Evolutionary conservation across 2,329 filamentous ascomycete species (phyloP).

Genomic region (Penicillium olsonii): DNA sequence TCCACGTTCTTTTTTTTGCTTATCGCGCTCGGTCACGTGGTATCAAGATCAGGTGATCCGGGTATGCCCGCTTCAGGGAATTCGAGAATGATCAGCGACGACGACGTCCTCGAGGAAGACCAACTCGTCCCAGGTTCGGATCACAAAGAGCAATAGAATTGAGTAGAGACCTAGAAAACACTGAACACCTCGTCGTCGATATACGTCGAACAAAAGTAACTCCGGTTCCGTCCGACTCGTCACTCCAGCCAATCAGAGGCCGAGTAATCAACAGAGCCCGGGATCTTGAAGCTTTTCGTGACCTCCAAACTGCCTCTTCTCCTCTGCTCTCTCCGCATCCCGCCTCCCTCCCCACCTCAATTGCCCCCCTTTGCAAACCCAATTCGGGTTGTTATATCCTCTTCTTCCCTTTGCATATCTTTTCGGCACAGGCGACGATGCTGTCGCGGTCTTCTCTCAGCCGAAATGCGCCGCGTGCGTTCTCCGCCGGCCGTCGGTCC

Average conservation of each 20-base stretch:
- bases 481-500: constrained; percentile 60
- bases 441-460: constrained; percentile 67
- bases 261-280: constrained; percentile 40
- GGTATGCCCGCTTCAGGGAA: not conserved
- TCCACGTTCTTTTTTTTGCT: constrained; percentile 24
- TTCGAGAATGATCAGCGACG: too few species aligned
- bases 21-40: constrained; percentile 26
- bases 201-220: constrained; percentile 19
- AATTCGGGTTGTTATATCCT: constrained; percentile 35
- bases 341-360: constrained; percentile 31
- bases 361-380: constrained; percentile 35
- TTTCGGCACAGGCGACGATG: constrained; percentile 62
- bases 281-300: constrained; percentile 48
- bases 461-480: constrained; percentile 64
- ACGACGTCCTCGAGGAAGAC: not conserved
- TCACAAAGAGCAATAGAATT: too few species aligned
- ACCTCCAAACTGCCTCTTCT: constrained; percentile 31
- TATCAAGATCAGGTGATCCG: constrained; percentile 15
- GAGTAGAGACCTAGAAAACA: too few species aligned
- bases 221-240: constrained; percentile 44
- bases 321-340: constrained; percentile 26
- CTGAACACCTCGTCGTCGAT: not conserved
- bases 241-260: constrained; percentile 41
- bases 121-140: too few species aligned
- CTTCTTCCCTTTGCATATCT: constrained; percentile 38